These are phyloP conservation scores for Aspergillus sp. DNA, from an alignment of 2,329 filamentous ascomycete genomes.

Conservation along the genomic window DNA sequence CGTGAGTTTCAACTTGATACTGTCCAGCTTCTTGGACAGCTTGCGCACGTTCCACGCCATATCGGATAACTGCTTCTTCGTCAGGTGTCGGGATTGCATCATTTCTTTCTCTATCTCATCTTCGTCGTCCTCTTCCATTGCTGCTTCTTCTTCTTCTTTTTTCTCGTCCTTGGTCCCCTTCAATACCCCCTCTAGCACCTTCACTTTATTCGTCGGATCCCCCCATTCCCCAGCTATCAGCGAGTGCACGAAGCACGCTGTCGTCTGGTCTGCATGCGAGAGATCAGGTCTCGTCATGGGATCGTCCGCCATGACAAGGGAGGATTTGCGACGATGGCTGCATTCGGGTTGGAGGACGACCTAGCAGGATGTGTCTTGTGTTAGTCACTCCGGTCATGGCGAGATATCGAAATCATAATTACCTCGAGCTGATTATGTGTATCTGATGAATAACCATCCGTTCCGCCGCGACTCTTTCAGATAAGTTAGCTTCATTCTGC, in stretches of 20 bases:
- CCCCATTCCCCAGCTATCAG: slow-evolving; percentile 50
- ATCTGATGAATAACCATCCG: slow-evolving; percentile 33
- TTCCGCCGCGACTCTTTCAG: slow-evolving; percentile 32
- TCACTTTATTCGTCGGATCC: slow-evolving; percentile 7
- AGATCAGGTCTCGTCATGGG: slow-evolving; percentile 40
- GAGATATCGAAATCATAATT: slow-evolving; percentile 1
- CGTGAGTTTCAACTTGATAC: slow-evolving; percentile 77
- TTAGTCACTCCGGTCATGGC: not conserved
- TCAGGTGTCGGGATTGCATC: slow-evolving; percentile 72
- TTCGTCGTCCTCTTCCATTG: slow-evolving; percentile 18
- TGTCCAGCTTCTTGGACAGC: slow-evolving; percentile 80
- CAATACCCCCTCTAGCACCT: slow-evolving; percentile 2
- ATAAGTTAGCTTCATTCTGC: slow-evolving; percentile 9
- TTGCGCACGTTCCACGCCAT: slow-evolving; percentile 97
- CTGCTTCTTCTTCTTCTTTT: slow-evolving; percentile 16
- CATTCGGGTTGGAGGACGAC: slow-evolving; percentile 58
- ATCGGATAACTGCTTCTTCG: slow-evolving; percentile 90
- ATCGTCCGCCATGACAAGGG: slow-evolving; percentile 52
- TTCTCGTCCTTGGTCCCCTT: slow-evolving; percentile 15
- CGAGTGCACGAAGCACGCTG: slow-evolving; percentile 64
- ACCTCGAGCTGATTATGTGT: slow-evolving; percentile 40
- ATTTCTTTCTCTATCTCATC: slow-evolving; percentile 34
- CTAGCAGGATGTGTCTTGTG: slow-evolving; percentile 34
- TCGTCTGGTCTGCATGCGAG: slow-evolving; percentile 41
- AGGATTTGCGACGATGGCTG: slow-evolving; percentile 61